A percentile compares a stretch with the other conserved stretches of the same genome.
These are phyloP conservation scores for Russula foetens DNA, from an alignment of 768 basidiomycete species.

Conservation along the genomic window DNA sequence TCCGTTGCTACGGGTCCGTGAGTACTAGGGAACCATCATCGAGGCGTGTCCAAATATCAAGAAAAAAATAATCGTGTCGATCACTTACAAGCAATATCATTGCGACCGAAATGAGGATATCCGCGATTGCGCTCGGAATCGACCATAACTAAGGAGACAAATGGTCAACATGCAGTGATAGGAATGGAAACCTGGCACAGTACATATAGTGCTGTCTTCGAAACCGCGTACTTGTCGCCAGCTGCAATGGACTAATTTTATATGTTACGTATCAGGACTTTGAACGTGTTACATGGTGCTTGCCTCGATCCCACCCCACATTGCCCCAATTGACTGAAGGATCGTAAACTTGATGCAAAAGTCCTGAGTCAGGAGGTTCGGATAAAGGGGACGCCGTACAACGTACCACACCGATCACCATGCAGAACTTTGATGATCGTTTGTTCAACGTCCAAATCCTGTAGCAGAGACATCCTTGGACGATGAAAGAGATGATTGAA, in stretches of 20 bases:
- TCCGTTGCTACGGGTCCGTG: not conserved
- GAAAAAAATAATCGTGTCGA: no score
- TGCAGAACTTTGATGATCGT: not conserved
- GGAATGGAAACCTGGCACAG: not conserved
- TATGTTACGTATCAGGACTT: not conserved
- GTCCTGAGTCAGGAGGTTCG: not conserved
- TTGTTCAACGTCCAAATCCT: slow-evolving; percentile 24
- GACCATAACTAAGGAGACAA: not conserved
- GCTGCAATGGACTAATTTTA: not conserved
- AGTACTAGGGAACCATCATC: no score
- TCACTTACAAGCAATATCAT: slow-evolving; percentile 7
- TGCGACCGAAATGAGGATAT: slow-evolving; percentile 8
- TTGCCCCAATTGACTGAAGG: not conserved
- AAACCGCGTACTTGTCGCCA: not conserved
- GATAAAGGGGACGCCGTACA: not conserved
- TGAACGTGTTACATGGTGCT: not conserved
- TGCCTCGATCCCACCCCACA: slow-evolving; percentile 2
- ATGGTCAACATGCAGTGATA: not conserved
- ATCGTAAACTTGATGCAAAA: not conserved
- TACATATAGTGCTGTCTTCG: not conserved
- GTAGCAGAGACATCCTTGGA: slow-evolving; percentile 28
- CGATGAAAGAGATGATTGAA: slow-evolving; percentile 21
- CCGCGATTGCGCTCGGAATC: not conserved
- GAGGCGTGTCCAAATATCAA: no score
- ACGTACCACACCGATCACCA: not conserved